Conservation (phyloP, 2,329 filamentous ascomycete species). For the Fusarium bactridioides region DNA sequence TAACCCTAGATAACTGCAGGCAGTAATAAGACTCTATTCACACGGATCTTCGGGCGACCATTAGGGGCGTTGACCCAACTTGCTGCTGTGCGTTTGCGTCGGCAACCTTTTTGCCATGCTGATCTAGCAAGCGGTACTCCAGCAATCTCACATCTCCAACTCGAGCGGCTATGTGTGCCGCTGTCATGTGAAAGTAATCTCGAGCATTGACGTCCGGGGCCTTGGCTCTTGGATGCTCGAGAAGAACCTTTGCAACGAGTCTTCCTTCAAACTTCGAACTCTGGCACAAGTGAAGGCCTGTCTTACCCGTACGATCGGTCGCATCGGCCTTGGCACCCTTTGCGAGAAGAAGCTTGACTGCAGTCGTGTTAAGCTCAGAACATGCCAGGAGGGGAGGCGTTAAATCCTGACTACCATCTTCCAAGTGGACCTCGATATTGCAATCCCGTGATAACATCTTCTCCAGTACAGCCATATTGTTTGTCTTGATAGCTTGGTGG, state of each 20-base stretch:
- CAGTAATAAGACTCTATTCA: no score
- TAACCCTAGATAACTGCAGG: no score
- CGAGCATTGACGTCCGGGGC: neutral
- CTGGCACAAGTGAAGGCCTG: neutral
- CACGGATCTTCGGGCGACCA: neutral
- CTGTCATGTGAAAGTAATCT: neutral
- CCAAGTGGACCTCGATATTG: neutral
- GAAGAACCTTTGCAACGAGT: neutral
- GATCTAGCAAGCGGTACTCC: neutral
- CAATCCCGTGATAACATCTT: neutral
- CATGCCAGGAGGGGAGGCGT: neutral
- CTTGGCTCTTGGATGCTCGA: accelerated
- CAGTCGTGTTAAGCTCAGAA: accelerated
- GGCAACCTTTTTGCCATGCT: neutral
- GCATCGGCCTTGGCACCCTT: neutral
- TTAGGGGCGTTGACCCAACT: neutral
- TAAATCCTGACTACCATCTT: neutral
- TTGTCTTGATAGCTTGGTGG: neutral
- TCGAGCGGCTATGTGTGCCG: neutral
- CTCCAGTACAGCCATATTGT: neutral
- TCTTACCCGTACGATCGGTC: neutral
- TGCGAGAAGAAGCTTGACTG: neutral
- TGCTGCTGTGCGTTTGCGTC: neutral
- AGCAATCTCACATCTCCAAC: neutral
- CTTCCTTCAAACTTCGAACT: neutral